These are phyloP conservation scores for Catenaria anguillulae DNA, from an alignment of 371 early-diverging fungal species.

Conservation along the genomic window DNA sequence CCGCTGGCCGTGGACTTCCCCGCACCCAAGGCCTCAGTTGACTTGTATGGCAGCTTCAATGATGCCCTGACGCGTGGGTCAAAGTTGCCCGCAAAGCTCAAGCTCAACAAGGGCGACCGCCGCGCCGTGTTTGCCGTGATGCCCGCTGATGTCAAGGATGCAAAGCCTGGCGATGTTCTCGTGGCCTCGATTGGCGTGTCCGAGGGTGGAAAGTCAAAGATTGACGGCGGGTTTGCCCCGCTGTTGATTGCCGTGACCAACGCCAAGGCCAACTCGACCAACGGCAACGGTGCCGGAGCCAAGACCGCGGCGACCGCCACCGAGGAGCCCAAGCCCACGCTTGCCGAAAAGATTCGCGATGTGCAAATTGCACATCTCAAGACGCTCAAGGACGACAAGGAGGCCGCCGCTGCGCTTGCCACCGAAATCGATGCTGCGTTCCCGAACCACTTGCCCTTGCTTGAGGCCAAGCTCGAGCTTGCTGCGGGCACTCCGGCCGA, in stretches of 20 bases:
- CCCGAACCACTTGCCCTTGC: constrained; percentile 31
- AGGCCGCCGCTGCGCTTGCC: constrained; percentile 37
- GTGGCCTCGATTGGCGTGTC: constrained; percentile 46
- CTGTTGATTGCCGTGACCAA: constrained; percentile 37
- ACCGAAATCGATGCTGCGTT: constrained; percentile 38
- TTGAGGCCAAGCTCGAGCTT: constrained; percentile 37
- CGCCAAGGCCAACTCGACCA: constrained; percentile 33
- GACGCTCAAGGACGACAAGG: constrained; percentile 37
- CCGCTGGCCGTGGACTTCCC: constrained; percentile 48
- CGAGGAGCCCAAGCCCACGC: constrained; percentile 18
- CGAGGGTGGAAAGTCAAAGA: constrained; percentile 20
- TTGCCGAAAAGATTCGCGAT: constrained; percentile 58
- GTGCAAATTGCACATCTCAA: constrained; percentile 61
- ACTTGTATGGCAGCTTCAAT: constrained; percentile 34
- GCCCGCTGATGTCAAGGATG: constrained; percentile 44
- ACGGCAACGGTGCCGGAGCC: constrained; percentile 6
- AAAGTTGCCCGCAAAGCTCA: constrained; percentile 12
- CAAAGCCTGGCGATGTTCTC: constrained; percentile 62
- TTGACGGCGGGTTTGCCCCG: constrained; percentile 43
- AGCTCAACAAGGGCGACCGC: constrained; percentile 30
- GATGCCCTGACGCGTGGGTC: constrained; percentile 25
- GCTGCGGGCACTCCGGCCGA: constrained; percentile 39
- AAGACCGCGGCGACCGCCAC: background rate
- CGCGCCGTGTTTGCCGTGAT: constrained; percentile 32
- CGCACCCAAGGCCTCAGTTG: constrained; percentile 40